These are phyloP conservation scores for Raphanus hybrid DNA, from an alignment of 441 rosid genomes.

Conservation along the genomic window DNA sequence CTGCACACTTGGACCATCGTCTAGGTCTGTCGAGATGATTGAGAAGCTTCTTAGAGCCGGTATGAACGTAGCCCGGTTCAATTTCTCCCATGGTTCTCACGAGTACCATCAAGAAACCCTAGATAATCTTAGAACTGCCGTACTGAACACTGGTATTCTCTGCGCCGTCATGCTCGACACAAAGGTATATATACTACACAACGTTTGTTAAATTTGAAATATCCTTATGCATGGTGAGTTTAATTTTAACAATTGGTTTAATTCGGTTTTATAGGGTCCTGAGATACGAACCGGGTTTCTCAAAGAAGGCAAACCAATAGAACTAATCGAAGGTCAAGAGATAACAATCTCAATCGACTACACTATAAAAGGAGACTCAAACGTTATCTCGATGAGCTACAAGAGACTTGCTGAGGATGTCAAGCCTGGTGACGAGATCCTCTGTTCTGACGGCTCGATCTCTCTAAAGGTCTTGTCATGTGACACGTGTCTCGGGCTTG, in stretches of 20 bases:
- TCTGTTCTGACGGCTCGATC: slow-evolving; percentile 72
- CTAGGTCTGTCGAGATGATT: slow-evolving; percentile 70
- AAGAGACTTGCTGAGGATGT: slow-evolving; percentile 63
- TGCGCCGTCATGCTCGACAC: slow-evolving; percentile 45
- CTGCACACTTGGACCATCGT: slow-evolving; percentile 86
- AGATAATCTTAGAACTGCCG: slow-evolving; percentile 45
- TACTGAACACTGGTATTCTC: slow-evolving; percentile 29
- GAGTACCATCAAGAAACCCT: slow-evolving; percentile 84
- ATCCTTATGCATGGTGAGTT: not conserved
- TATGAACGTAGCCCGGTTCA: slow-evolving; percentile 93
- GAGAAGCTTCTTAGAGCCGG: slow-evolving; percentile 88
- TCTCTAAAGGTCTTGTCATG: slow-evolving; percentile 54
- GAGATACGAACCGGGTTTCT: slow-evolving; percentile 74
- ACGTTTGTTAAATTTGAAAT: not conserved
- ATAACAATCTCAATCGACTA: slow-evolving; percentile 64
- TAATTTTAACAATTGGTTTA: slow-evolving; percentile 3
- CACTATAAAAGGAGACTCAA: slow-evolving; percentile 58
- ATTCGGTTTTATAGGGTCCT: slow-evolving; percentile 52
- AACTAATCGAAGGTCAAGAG: slow-evolving; percentile 32
- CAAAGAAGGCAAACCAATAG: slow-evolving; percentile 57
- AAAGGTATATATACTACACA: slow-evolving; percentile 50
- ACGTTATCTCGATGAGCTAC: slow-evolving; percentile 64
- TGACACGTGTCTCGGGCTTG: slow-evolving; percentile 52
- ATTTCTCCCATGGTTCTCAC: slow-evolving; percentile 89
- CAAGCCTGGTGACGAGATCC: slow-evolving; percentile 55